Conservation (phyloP, 169 alveolate species). For the Eimeria acervulina region DNA sequence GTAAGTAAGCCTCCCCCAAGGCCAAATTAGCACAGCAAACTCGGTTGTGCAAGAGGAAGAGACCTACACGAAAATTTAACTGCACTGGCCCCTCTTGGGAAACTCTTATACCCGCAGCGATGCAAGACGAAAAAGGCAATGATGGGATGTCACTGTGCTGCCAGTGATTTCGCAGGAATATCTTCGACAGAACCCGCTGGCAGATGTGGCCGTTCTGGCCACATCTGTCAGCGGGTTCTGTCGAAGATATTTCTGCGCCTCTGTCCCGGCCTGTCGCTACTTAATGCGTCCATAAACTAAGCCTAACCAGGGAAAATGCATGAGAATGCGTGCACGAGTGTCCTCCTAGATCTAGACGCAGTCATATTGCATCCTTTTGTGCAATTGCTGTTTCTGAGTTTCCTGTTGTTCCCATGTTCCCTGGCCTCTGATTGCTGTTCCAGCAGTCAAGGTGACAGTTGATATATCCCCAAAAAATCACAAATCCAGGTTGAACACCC, state of each 20-base stretch:
- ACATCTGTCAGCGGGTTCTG: neutral
- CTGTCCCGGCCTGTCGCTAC: neutral
- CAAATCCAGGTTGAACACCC: neutral
- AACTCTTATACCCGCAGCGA: neutral
- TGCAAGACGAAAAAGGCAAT: neutral
- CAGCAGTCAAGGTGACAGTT: neutral
- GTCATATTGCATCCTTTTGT: too few relatives aligned
- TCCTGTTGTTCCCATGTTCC: neutral
- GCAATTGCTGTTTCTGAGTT: neutral
- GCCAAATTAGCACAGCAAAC: neutral
- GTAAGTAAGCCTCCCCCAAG: neutral
- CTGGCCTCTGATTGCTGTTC: neutral
- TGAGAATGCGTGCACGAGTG: neutral
- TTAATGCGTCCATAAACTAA: too few relatives aligned
- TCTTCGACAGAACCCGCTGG: neutral
- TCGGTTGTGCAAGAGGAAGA: neutral
- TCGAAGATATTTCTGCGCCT: neutral
- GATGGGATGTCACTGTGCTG: neutral
- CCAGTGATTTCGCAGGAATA: neutral
- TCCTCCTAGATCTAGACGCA: neutral
- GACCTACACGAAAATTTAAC: neutral
- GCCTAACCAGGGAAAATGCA: neutral
- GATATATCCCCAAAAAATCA: neutral
- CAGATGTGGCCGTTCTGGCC: neutral
- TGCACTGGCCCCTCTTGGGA: neutral